phyloP scores from a whole-genome alignment of 2,329 filamentous ascomycete genomes.

The Hymenoscyphus albidus region DNA sequence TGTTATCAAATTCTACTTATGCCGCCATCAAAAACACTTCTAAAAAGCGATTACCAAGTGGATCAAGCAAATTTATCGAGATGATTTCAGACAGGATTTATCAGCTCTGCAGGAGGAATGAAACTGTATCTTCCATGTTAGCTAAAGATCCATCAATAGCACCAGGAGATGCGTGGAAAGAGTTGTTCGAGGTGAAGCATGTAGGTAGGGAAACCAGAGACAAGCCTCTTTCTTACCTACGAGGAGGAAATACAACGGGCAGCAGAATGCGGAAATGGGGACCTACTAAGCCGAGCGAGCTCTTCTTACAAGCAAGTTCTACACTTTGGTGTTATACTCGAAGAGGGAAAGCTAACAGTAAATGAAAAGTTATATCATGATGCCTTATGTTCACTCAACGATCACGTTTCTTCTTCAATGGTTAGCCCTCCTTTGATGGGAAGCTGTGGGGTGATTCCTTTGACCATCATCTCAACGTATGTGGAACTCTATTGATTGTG shows the following conservation, averaged over 20 bases:
- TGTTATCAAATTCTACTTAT: not conserved
- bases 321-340: not conserved
- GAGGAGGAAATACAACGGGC: constrained; percentile 50
- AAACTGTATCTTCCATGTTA: constrained; percentile 56
- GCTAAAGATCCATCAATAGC: constrained; percentile 49
- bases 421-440: constrained; percentile 57
- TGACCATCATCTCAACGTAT: constrained; percentile 62
- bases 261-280: constrained; percentile 64
- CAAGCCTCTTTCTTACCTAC: constrained; percentile 18
- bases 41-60: not conserved
- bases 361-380: constrained; percentile 22
- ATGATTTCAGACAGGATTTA: constrained; percentile 46
- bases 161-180: constrained; percentile 52
- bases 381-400: constrained; percentile 21
- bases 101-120: constrained; percentile 47
- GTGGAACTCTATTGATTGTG: not conserved
- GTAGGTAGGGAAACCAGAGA: not conserved
- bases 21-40: not conserved
- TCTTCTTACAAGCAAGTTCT: constrained; percentile 58
- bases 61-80: not conserved
- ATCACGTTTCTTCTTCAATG: constrained; percentile 38
- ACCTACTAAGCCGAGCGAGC: constrained; percentile 54
- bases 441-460: constrained; percentile 57
- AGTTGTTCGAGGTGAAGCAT: constrained; percentile 44
- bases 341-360: not conserved